These are phyloP conservation scores for Thielaviopsis punctulata DNA, from an alignment of 2,329 filamentous ascomycete species.

Conservation along the genomic window DNA sequence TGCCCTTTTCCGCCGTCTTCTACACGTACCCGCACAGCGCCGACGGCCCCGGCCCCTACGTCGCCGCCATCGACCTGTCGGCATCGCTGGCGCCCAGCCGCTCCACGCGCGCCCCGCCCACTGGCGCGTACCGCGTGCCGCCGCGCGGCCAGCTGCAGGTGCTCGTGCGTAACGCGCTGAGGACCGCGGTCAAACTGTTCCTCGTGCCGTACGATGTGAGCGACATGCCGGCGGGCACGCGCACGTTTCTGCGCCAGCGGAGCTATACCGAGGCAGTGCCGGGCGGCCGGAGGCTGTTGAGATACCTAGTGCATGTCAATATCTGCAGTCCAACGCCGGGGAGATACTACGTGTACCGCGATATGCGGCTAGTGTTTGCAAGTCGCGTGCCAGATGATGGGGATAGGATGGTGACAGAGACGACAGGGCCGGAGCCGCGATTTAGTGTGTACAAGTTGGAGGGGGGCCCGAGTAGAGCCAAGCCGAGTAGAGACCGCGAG, in stretches of 20 bases:
- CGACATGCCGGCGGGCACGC: slow-evolving; percentile 85
- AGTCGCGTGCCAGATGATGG: slow-evolving; percentile 93
- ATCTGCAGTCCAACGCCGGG: slow-evolving; percentile 77
- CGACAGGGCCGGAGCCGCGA: slow-evolving; percentile 71
- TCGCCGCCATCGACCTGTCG: slow-evolving; percentile 68
- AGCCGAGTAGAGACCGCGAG: too few relatives aligned
- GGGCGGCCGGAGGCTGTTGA: slow-evolving; percentile 43
- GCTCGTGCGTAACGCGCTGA: slow-evolving; percentile 95
- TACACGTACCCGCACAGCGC: slow-evolving; percentile 72
- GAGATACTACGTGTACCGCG: slow-evolving; percentile 80
- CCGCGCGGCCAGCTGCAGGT: slow-evolving; percentile 90
- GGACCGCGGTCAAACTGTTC: slow-evolving; percentile 92
- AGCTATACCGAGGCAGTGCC: slow-evolving; percentile 48
- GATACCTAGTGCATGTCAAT: slow-evolving; percentile 83
- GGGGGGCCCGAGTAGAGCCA: slow-evolving; percentile 32
- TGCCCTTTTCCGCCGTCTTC: slow-evolving; percentile 88
- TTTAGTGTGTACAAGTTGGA: slow-evolving; percentile 70
- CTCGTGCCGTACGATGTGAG: slow-evolving; percentile 81
- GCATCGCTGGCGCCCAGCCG: not conserved
- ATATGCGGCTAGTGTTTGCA: slow-evolving; percentile 85
- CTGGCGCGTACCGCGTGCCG: slow-evolving; percentile 85
- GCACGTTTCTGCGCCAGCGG: slow-evolving; percentile 89
- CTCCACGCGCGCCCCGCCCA: slow-evolving; percentile 43
- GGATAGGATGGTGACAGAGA: slow-evolving; percentile 78
- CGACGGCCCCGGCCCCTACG: slow-evolving; percentile 88